These are phyloP conservation scores for Thalia dealbata DNA, from an alignment of 176 grass and related monocot species.

Conservation along the genomic window DNA sequence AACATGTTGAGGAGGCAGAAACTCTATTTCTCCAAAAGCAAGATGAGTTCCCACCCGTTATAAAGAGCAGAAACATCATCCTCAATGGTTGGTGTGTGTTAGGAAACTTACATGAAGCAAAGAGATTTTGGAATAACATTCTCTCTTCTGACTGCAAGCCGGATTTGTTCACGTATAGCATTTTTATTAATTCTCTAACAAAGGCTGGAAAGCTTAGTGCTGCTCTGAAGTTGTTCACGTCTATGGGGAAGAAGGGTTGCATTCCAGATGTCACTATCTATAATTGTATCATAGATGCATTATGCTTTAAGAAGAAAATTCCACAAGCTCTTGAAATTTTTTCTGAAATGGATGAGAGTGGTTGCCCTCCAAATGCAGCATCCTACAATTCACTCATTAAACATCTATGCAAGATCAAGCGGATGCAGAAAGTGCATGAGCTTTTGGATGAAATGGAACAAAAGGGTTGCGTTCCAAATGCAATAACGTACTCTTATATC, in stretches of 20 bases:
- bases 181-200: constrained; percentile 52
- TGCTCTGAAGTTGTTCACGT: constrained; percentile 44
- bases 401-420: constrained; percentile 51
- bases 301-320: constrained; percentile 72
- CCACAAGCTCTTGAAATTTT: constrained; percentile 63
- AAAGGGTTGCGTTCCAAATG: constrained; percentile 46
- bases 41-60: constrained; percentile 44
- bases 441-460: constrained; percentile 56
- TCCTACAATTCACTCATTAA: constrained; percentile 70
- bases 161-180: constrained; percentile 54
- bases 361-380: constrained; percentile 44
- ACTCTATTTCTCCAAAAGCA: constrained; percentile 54
- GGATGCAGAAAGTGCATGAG: constrained; percentile 49
- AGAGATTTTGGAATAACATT: constrained; percentile 67
- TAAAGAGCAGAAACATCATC: constrained; percentile 76
- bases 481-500: constrained; percentile 52
- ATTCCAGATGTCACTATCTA: constrained; percentile 60
- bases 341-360: constrained; percentile 49
- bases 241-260: constrained; percentile 49
- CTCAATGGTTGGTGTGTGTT: constrained; percentile 75
- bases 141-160: constrained; percentile 40
- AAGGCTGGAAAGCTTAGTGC: constrained; percentile 42
- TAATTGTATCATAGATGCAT: constrained; percentile 58
- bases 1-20: constrained; percentile 73
- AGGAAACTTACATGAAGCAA: constrained; percentile 42